These are phyloP conservation scores for Neurospora terricola DNA, from an alignment of 495 filamentous ascomycete species.

Conservation along the genomic window DNA sequence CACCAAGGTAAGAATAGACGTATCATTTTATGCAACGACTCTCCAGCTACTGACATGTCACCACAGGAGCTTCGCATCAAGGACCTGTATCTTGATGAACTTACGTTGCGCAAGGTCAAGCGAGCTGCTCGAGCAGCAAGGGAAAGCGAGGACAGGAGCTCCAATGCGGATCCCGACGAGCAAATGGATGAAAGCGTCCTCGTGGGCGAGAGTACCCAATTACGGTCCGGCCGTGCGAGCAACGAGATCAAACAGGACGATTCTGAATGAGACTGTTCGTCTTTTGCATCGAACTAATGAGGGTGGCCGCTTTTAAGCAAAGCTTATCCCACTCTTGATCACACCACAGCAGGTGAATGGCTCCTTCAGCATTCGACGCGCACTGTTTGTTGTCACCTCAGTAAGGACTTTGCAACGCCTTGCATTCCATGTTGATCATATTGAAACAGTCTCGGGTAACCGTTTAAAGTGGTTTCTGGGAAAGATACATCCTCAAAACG, in stretches of 20 bases:
- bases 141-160: slow-evolving; percentile 17
- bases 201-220: slow-evolving; percentile 10
- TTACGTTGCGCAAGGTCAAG: slow-evolving; percentile 32
- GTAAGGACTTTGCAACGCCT: background rate
- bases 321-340: background rate
- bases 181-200: slow-evolving; percentile 19
- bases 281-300: background rate
- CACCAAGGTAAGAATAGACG: slow-evolving; percentile 24
- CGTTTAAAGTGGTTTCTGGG: background rate
- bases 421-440: background rate
- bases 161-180: slow-evolving; percentile 19
- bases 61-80: slow-evolving; percentile 23
- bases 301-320: background rate
- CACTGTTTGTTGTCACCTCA: background rate
- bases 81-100: slow-evolving; percentile 33
- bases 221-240: slow-evolving; percentile 1
- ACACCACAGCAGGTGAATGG: background rate
- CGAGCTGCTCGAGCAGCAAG: slow-evolving; percentile 23
- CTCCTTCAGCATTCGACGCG: background rate
- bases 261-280: background rate
- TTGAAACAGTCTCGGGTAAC: background rate
- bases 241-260: slow-evolving; percentile 12
- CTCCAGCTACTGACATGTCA: background rate
- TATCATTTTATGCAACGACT: background rate
- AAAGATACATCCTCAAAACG: background rate